phyloP scores from a whole-genome alignment of 2,329 filamentous ascomycete genomes.

The Trichoderma sp. region DNA sequence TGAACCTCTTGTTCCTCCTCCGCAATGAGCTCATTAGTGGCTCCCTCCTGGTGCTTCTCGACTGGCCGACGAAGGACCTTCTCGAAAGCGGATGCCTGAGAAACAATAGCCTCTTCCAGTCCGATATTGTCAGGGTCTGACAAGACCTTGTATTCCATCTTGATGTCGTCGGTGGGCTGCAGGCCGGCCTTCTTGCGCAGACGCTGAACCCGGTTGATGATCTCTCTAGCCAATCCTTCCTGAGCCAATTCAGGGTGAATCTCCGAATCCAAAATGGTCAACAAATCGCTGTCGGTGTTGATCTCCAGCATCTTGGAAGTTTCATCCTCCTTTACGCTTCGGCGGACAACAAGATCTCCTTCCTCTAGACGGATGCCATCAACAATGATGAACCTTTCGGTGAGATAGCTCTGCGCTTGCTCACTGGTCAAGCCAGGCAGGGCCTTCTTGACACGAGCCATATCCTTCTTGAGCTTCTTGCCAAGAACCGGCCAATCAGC shows the following conservation, averaged over 20 bases:
- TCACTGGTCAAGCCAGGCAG: slow-evolving; percentile 74
- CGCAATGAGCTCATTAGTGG: slow-evolving; percentile 53
- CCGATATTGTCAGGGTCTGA: slow-evolving; percentile 76
- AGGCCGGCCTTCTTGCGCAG: slow-evolving; percentile 92
- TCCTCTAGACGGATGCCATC: slow-evolving; percentile 80
- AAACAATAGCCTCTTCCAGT: slow-evolving; percentile 65
- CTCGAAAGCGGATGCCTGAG: slow-evolving; percentile 66
- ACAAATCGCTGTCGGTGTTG: slow-evolving; percentile 83
- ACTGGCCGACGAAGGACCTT: slow-evolving; percentile 76
- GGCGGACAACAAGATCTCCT: slow-evolving; percentile 75
- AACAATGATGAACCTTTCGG: slow-evolving; percentile 71
- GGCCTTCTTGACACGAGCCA: slow-evolving; percentile 85
- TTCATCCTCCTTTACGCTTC: slow-evolving; percentile 71
- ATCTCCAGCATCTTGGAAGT: slow-evolving; percentile 74
- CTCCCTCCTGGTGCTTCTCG: slow-evolving; percentile 43
- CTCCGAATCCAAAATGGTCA: slow-evolving; percentile 83
- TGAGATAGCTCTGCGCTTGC: slow-evolving; percentile 75
- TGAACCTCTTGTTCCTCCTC: slow-evolving; percentile 86
- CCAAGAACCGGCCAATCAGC: slow-evolving; percentile 93
- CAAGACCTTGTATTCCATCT: slow-evolving; percentile 86
- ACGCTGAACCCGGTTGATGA: slow-evolving; percentile 89
- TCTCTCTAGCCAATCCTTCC: slow-evolving; percentile 85
- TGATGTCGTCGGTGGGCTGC: slow-evolving; percentile 87
- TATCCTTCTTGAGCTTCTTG: slow-evolving; percentile 97
- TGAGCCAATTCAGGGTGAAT: slow-evolving; percentile 81